These are phyloP conservation scores for Fusarium sp. DNA, from an alignment of 2,329 filamentous ascomycete genomes.

Conservation along the genomic window DNA sequence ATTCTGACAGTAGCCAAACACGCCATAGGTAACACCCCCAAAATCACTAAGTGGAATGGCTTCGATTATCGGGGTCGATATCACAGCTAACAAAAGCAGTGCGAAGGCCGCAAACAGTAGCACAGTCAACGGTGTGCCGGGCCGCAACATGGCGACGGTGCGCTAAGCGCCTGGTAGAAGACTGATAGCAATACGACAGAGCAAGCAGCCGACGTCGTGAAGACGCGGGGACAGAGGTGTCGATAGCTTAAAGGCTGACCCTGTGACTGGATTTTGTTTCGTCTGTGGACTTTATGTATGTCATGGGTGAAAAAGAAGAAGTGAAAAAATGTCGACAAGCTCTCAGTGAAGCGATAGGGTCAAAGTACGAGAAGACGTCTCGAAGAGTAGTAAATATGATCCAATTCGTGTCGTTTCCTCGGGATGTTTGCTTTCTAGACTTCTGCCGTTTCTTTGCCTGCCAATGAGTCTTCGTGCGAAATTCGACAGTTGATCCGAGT, in stretches of 20 bases:
- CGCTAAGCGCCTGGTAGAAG: conserved; percentile 35
- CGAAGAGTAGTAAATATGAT: neutral
- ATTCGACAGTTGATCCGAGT: conserved; percentile 9
- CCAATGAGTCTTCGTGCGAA: neutral
- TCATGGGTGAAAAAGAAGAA: conserved; percentile 21
- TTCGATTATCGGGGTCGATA: conserved; percentile 92
- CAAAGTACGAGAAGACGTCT: neutral
- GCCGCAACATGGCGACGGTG: conserved; percentile 78
- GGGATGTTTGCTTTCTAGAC: neutral
- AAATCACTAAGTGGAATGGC: conserved; percentile 85
- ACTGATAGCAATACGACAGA: conserved; percentile 15
- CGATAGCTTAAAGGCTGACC: conserved; percentile 1
- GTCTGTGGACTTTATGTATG: conserved; percentile 4
- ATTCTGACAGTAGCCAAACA: conserved; percentile 86
- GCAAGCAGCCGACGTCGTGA: conserved; percentile 38
- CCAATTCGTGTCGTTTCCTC: conserved; percentile 3
- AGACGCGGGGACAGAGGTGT: conserved; percentile 33
- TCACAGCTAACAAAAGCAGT: conserved; percentile 83
- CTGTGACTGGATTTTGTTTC: conserved; percentile 10
- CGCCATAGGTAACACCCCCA: conserved; percentile 83
- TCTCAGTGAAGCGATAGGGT: conserved; percentile 1
- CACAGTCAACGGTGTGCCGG: conserved; percentile 89
- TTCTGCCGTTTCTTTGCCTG: neutral
- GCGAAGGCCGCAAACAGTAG: conserved; percentile 87
- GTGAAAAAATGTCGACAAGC: neutral